phyloP scores from a whole-genome alignment of 192 early-diverging fungal species.

The Podila epigama region DNA sequence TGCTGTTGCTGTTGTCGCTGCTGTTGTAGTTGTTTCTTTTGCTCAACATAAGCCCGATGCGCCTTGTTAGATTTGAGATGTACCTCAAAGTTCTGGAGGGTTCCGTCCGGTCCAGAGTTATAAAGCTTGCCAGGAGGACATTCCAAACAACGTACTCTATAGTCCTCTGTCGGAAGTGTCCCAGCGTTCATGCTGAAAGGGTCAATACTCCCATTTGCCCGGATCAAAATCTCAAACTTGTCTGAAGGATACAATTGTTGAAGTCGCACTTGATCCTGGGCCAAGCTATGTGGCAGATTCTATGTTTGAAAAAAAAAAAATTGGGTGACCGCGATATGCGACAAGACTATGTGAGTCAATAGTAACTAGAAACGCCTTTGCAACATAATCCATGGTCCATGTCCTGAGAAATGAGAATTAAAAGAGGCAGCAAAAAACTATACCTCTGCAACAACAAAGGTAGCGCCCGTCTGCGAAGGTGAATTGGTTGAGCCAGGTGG shows the following conservation, averaged over 20 bases:
- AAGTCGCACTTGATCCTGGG: slow-evolving; percentile 27
- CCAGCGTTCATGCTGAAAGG: not conserved
- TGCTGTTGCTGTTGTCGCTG: not conserved
- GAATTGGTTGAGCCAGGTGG: not conserved
- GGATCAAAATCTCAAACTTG: slow-evolving; percentile 54
- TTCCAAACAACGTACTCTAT: slow-evolving; percentile 54
- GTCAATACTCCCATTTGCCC: slow-evolving; percentile 9
- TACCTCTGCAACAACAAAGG: slow-evolving; percentile 24
- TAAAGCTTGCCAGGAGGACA: slow-evolving; percentile 61
- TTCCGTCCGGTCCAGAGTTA: slow-evolving; percentile 52
- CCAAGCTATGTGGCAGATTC: slow-evolving; percentile 52
- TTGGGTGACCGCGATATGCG: too few relatives aligned
- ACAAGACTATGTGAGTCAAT: too few relatives aligned
- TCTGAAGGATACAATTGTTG: slow-evolving; percentile 53
- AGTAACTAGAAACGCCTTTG: not conserved
- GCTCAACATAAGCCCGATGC: slow-evolving; percentile 30
- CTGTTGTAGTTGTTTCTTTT: slow-evolving; percentile 9
- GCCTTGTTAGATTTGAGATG: slow-evolving; percentile 55
- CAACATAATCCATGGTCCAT: too few relatives aligned
- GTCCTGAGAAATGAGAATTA: too few relatives aligned
- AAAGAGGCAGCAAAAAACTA: too few relatives aligned
- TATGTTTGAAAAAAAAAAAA: not conserved
- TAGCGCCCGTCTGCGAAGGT: not conserved
- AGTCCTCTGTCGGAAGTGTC: slow-evolving; percentile 10
- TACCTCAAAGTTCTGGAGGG: slow-evolving; percentile 59